Base-by-base conservation (phyloP, 1,284 basidiomycete species). In the Sporisorium reilianum region DNA sequence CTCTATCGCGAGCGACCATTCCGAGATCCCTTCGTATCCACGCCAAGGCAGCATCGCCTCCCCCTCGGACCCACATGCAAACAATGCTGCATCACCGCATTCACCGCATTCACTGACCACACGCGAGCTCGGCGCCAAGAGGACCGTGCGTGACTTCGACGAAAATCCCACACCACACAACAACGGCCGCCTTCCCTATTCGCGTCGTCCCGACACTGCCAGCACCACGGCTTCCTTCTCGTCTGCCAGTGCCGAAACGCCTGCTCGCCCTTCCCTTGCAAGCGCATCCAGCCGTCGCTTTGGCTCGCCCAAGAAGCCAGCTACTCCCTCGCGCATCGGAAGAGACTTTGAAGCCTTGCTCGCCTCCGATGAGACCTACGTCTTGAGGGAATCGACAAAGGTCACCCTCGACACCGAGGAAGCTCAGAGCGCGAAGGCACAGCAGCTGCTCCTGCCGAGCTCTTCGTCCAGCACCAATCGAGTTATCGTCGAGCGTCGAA, bases 321-420 rank as follows among this genome's bases (percentile, higher is more conserved):
- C 51, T 18, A 52, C 54, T 26, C 59, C 60, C 6, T 52, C 59
- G 9, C 69, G 66, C 16, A 78, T 76, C 30, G 69, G 68, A 12
- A 69, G 68, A 23, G 63, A 59, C 48, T 80, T 80, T 45, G 78
- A 80, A 46, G 68, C 65, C 5, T 34, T 78, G 25, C 71, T 80
- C 20, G 68, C 67, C 2, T 77, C 74, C 6, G 67, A 76, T 65
- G 63, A 80, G 52, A 80, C 78, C 22, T 73, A 66, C 49, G 64
- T 75, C 25, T 42, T 78, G 5, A 73, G 63, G 56, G 73, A 77
- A 10, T 64, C 59, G 1, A 52, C 68, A 32, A 71, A 58, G 23
- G 30, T 69, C 18, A 69, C 67, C 9, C 48, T 55, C 11, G 62
- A 60, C 23, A 54, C 55, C 18, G 71, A 61, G 22, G 63, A 63